These are phyloP conservation scores for Phytomonas francai DNA, from an alignment of 208 protist species.

Conservation along the genomic window DNA sequence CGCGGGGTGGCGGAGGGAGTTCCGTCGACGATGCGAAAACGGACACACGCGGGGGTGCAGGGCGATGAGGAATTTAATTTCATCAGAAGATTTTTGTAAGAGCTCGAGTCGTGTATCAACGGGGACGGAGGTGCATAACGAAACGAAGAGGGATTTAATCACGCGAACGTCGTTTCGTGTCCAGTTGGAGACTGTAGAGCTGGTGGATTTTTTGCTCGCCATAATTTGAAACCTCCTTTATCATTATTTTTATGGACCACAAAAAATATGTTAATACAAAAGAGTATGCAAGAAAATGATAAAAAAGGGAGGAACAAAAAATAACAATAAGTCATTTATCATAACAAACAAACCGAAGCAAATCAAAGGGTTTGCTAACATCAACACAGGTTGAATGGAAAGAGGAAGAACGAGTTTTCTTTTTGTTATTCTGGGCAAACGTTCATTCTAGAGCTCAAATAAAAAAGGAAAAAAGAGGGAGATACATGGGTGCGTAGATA, in stretches of 20 bases:
- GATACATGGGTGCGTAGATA: slow-evolving; percentile 5
- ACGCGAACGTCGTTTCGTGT: slow-evolving; percentile 19
- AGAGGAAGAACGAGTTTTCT: neutral
- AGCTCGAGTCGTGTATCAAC: slow-evolving; percentile 33
- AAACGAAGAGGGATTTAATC: slow-evolving; percentile 53
- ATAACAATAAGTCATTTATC: slow-evolving; percentile 3
- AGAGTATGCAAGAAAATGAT: slow-evolving; percentile 7
- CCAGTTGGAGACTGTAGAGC: neutral
- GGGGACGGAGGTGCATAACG: slow-evolving; percentile 55
- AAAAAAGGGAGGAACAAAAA: slow-evolving; percentile 4
- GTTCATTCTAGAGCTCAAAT: slow-evolving; percentile 1
- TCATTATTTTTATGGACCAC: slow-evolving; percentile 7
- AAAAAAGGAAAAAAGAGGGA: slow-evolving; percentile 10
- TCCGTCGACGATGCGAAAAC: slow-evolving; percentile 55
- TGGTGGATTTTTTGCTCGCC: slow-evolving; percentile 8
- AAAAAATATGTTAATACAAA: slow-evolving; percentile 10
- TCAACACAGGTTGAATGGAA: slow-evolving; percentile 8
- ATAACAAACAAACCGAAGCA: slow-evolving; percentile 5
- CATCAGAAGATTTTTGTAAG: slow-evolving; percentile 28
- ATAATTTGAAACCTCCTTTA: slow-evolving; percentile 11
- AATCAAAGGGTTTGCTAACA: neutral
- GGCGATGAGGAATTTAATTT: slow-evolving; percentile 66
- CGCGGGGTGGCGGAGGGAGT: slow-evolving; percentile 75
- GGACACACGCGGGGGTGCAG: slow-evolving; percentile 55
- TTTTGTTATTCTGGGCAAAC: too few relatives aligned